Evolutionary conservation across 192 early-diverging fungal genomes (phyloP), one percentile per base, ranked within the genome.

Genomic region (Gaertneriomyces semiglobifer): DNA sequence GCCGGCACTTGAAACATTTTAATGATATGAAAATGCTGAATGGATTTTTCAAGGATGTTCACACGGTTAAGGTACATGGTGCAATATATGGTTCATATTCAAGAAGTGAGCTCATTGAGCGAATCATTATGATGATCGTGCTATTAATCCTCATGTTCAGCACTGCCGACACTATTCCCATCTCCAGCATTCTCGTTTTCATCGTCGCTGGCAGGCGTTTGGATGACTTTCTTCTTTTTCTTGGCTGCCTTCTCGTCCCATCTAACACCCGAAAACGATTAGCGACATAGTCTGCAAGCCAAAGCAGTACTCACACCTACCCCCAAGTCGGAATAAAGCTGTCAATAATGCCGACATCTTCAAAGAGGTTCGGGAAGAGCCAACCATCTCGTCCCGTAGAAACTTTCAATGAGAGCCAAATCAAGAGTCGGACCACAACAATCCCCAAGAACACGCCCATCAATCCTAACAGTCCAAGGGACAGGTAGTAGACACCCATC

Each of bases 351-450:
- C 94, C 93, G 52, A 91, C 89, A 72, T 98, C 96, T 44, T 88
- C 96, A 83, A 98, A 98, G 68, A 98, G 74, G 60, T 97, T 95
- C 51, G 96, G 96, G 81, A 95, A 98, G 11, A 98, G 76, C 96
- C 94, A 97, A 63, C 96, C 84, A 19, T 94, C 93, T 60, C 87
- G 87, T 46, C 92, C 88, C 16, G 85, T 79, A 16, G 82, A 75
- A 4, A 85, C 72, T 61, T 89, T 79, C 47, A 92, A 84, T 5
- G 89, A 81, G 53, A 94, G 64, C 72, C 89, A 98, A 20, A 97
- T 69, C 54, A 95, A 84, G 53, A 94, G 72, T n/a, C 96, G 83
- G 33, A 97, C 78, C 47, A 98, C 84, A 3, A 90, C 89, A 69
- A 93, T 81, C 10, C 74, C 88, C 79, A 97, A 91, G 74, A 98